Evolutionary conservation across 257 asterid genomes (phyloP).

Genomic region (Scutellaria galericulata): DNA sequence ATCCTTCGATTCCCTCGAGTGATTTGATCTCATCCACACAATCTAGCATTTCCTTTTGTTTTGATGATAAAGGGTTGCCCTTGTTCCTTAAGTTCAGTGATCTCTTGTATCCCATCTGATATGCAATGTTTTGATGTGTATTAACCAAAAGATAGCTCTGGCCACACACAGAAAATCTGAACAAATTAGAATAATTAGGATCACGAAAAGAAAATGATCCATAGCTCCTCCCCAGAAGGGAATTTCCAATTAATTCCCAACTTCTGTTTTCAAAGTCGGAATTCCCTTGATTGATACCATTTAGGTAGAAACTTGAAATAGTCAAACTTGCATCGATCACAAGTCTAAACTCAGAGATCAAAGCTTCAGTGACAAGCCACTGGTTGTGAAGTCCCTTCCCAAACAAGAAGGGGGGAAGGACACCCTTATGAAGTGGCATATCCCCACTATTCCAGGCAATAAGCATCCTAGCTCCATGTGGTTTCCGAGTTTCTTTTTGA

Average conservation of each 20-base stretch:
- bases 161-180: conserved; percentile 54
- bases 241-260: conserved; percentile 71
- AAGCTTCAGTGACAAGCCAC: conserved; percentile 82
- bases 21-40: conserved; percentile 56
- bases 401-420: conserved; percentile 83
- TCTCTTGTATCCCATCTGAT: conserved; percentile 44
- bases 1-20: conserved; percentile 42
- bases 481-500: conserved; percentile 32
- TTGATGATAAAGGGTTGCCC: conserved; percentile 40
- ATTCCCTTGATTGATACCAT: conserved; percentile 41
- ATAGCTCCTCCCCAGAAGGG: conserved; percentile 65
- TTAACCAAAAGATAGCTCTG: conserved; percentile 54
- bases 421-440: conserved; percentile 83
- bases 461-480: conserved; percentile 61
- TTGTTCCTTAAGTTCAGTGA: conserved; percentile 47
- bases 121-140: conserved; percentile 52
- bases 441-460: conserved; percentile 92
- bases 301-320: conserved; percentile 58
- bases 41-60: conserved; percentile 40
- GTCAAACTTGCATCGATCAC: conserved; percentile 81
- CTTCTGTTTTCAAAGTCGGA: conserved; percentile 43
- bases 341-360: conserved; percentile 75
- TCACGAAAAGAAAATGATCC: conserved; percentile 77
- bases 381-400: conserved; percentile 77
- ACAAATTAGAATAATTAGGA: conserved; percentile 56